Percentiles rank a stretch among this genome's conserved stretches.
Evolutionary conservation across 257 asterid species (phyloP).

Genomic region (Lavandula angustifolia): DNA sequence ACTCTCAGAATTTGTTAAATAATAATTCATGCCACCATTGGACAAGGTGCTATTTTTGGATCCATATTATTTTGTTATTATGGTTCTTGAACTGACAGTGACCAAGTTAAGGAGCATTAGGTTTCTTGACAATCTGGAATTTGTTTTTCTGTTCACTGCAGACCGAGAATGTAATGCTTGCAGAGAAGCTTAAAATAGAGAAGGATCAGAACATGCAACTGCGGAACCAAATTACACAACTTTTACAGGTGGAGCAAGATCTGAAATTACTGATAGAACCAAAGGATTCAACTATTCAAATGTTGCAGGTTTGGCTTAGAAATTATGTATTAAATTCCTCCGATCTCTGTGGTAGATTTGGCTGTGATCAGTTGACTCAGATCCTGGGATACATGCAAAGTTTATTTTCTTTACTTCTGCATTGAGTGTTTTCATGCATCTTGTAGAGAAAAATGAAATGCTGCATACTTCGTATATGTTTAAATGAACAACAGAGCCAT

Average conservation of each 20-base stretch:
- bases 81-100: constrained; percentile 26
- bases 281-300: constrained; percentile 74
- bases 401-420: background rate
- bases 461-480: constrained; percentile 20
- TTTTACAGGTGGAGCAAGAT: constrained; percentile 77
- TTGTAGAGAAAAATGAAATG: constrained; percentile 15
- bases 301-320: constrained; percentile 66
- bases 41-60: constrained; percentile 10
- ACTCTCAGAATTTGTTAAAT: constrained; percentile 22
- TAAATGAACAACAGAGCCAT: background rate
- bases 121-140: constrained; percentile 29
- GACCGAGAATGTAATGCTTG: constrained; percentile 78
- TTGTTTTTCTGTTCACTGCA: constrained; percentile 43
- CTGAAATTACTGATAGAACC: constrained; percentile 74
- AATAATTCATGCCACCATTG: background rate
- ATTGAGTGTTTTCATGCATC: constrained; percentile 25
- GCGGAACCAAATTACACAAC: constrained; percentile 74
- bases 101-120: constrained; percentile 23
- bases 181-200: constrained; percentile 74
- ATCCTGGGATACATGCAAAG: too few relatives aligned
- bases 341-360: constrained; percentile 2
- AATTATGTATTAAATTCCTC: constrained; percentile 16
- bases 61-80: constrained; percentile 5
- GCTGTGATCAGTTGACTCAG: too few relatives aligned
- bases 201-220: constrained; percentile 83